A percentile compares a stretch with the other conserved stretches of the same genome.
Conservation (phyloP, 306 rosid species). For the Cucurbita moschata region DNA sequence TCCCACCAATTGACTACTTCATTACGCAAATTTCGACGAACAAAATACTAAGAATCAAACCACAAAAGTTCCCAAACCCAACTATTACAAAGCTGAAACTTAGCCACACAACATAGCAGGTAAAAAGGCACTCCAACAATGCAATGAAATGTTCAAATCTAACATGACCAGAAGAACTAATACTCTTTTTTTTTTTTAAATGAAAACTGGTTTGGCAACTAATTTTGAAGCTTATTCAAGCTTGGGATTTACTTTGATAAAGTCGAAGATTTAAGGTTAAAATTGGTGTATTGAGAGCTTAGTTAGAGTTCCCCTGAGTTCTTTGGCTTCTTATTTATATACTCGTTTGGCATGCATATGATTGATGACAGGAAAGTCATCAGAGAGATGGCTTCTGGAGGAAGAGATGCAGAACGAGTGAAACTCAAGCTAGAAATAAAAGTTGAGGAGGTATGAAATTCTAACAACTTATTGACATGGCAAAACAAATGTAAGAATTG, state of each 20-base stretch:
- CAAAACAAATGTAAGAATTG: background rate
- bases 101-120: background rate
- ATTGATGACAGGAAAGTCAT: conserved; percentile 59
- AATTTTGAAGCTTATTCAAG: background rate
- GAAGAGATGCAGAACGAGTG: conserved; percentile 76
- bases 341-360: background rate
- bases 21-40: background rate
- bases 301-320: background rate
- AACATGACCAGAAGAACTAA: background rate
- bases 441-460: conserved; percentile 65
- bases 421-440: conserved; percentile 76
- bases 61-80: background rate
- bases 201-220: background rate
- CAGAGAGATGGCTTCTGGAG: conserved; percentile 66
- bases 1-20: background rate
- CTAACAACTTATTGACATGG: background rate
- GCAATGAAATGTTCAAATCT: background rate
- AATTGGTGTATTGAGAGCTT: background rate
- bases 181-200: background rate
- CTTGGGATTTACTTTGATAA: background rate
- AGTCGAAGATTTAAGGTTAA: background rate
- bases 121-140: background rate
- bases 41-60: background rate
- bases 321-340: background rate
- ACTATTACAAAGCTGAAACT: background rate